Evolutionary conservation across 352 stramenopile genomes (phyloP).

Genomic region (Pythium rishiriense): DNA sequence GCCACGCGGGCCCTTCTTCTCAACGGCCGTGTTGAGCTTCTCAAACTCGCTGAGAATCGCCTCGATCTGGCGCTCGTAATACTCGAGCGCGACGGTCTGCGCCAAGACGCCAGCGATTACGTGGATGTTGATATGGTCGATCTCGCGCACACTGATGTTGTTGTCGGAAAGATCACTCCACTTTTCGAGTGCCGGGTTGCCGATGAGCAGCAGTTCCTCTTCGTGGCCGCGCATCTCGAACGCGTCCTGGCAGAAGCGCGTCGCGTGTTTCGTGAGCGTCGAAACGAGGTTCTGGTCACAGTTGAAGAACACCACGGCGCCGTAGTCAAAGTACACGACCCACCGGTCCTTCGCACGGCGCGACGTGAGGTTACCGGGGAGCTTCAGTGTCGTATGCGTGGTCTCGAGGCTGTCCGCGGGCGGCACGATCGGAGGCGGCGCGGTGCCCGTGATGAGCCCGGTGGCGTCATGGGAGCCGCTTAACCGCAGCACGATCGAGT

Average conservation of each 20-base stretch:
- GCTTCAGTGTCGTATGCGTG: slow-evolving; percentile 39
- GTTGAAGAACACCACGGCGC: slow-evolving; percentile 93
- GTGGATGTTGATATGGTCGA: slow-evolving; percentile 84
- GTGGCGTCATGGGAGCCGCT: slow-evolving; percentile 40
- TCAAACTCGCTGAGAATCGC: slow-evolving; percentile 94
- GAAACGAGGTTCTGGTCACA: slow-evolving; percentile 76
- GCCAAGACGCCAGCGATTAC: slow-evolving; percentile 96
- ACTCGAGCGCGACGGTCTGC: slow-evolving; percentile 95
- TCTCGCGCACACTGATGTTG: slow-evolving; percentile 78
- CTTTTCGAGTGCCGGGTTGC: slow-evolving; percentile 65
- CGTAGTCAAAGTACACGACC: slow-evolving; percentile 93
- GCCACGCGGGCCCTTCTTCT: slow-evolving; percentile 70
- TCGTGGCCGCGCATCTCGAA: slow-evolving; percentile 82
- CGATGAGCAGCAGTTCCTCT: slow-evolving; percentile 73
- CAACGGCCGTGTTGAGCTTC: slow-evolving; percentile 89
- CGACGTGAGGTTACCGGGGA: slow-evolving; percentile 59
- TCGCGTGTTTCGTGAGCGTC: slow-evolving; percentile 76
- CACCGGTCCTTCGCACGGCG: slow-evolving; percentile 89
- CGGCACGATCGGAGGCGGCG: slow-evolving; percentile 20
- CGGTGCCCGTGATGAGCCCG: slow-evolving; percentile 40
- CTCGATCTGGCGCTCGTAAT: slow-evolving; percentile 96
- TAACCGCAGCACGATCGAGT: slow-evolving; percentile 75
- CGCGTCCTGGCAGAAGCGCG: slow-evolving; percentile 71
- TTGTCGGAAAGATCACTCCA: slow-evolving; percentile 86
- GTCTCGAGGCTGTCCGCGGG: background rate